Conservation (phyloP, 192 early-diverging fungal species). For the Podila epicladia region DNA sequence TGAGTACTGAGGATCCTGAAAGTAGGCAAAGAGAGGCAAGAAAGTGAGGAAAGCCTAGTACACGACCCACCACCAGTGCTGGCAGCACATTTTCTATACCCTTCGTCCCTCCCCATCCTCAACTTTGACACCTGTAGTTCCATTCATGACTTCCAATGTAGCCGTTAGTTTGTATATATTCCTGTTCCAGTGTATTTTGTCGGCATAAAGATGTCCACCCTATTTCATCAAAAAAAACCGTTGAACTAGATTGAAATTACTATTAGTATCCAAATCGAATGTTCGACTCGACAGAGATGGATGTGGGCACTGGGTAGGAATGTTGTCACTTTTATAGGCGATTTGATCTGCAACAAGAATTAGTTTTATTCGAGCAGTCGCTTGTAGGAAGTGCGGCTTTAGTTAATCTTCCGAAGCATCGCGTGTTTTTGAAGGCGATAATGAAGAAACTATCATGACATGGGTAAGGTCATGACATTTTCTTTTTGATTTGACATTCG, state of each 20-base stretch:
- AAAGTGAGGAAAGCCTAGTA: neutral
- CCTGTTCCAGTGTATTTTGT: too few relatives aligned
- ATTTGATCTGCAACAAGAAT: neutral
- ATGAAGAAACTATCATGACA: neutral
- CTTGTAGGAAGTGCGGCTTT: constrained; percentile 1
- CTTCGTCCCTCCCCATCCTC: too few relatives aligned
- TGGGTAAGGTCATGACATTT: neutral
- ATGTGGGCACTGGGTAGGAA: neutral
- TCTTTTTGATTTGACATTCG: neutral
- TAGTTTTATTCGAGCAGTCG: neutral
- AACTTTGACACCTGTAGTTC: too few relatives aligned
- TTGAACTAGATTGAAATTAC: too few relatives aligned
- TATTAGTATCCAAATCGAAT: too few relatives aligned
- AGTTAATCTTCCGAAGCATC: neutral
- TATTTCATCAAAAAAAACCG: too few relatives aligned
- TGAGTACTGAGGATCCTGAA: neutral
- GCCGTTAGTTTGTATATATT: too few relatives aligned
- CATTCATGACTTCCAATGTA: too few relatives aligned
- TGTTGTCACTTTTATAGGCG: constrained; percentile 4
- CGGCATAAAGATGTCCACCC: too few relatives aligned
- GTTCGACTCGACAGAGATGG: too few relatives aligned
- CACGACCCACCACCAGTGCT: too few relatives aligned
- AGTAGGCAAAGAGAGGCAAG: neutral
- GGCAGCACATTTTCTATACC: too few relatives aligned
- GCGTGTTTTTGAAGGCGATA: neutral